phyloP scores from a whole-genome alignment of 148 eudicot species.

The Oxyria digyna region DNA sequence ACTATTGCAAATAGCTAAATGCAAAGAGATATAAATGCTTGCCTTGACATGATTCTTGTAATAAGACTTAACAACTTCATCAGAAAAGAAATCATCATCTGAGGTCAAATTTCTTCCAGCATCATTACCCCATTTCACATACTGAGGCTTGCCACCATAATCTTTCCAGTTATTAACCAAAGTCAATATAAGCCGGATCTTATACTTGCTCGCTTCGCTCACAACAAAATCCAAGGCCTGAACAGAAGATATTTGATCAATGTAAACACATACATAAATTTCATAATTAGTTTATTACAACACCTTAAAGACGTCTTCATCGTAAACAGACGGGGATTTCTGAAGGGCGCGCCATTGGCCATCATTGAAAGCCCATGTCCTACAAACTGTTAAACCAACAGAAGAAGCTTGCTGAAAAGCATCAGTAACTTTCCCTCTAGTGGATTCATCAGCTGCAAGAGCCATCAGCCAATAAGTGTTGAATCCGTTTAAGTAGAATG shows the following conservation, averaged over 20 bases:
- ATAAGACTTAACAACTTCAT: slow-evolving; percentile 27
- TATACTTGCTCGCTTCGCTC: slow-evolving; percentile 75
- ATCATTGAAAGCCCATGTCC: slow-evolving; percentile 96
- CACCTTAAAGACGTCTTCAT: slow-evolving; percentile 85
- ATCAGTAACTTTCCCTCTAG: slow-evolving; percentile 65
- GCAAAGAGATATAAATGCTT: background rate
- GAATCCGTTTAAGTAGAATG: slow-evolving; percentile 85
- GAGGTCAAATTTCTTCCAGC: slow-evolving; percentile 41
- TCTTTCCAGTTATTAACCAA: slow-evolving; percentile 81
- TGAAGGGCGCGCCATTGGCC: slow-evolving; percentile 88
- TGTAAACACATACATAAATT: too few relatives aligned
- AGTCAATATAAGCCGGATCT: slow-evolving; percentile 71
- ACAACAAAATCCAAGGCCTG: slow-evolving; percentile 91
- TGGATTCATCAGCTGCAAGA: slow-evolving; percentile 67
- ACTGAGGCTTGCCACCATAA: slow-evolving; percentile 84
- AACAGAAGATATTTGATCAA: background rate
- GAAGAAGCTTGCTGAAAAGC: slow-evolving; percentile 70
- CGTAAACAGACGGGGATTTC: slow-evolving; percentile 68
- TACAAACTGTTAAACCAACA: slow-evolving; percentile 68
- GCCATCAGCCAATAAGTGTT: slow-evolving; percentile 96
- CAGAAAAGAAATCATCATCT: slow-evolving; percentile 34
- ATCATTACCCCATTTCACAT: slow-evolving; percentile 77
- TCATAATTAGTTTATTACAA: too few relatives aligned
- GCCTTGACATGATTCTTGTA: slow-evolving; percentile 43
- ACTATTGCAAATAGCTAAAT: too few relatives aligned